phyloP scores from a whole-genome alignment of 1,284 basidiomycete species.

The Cryptococcus floricola region DNA sequence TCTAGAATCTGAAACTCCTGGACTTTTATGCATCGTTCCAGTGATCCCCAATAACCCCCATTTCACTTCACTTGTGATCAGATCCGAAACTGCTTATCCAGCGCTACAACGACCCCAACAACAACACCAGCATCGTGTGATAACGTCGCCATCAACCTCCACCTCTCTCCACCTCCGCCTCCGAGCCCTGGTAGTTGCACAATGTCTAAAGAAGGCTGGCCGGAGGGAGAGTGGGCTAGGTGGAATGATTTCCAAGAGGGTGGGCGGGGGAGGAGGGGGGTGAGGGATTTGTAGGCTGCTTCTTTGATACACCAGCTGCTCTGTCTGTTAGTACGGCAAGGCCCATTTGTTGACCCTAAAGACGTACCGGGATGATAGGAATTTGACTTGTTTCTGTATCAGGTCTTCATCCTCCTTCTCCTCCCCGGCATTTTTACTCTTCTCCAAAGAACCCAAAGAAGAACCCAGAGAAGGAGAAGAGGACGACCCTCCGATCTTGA shows the following conservation, averaged over 20 bases:
- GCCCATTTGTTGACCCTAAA: not conserved
- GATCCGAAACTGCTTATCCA: not conserved
- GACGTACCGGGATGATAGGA: constrained; percentile 19
- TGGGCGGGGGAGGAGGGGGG: constrained; percentile 51
- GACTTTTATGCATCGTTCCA: not conserved
- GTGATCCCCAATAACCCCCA: not conserved
- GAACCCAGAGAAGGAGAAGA: not conserved
- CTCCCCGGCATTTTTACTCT: not conserved
- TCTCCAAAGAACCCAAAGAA: not conserved
- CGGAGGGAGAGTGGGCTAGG: constrained; percentile 22
- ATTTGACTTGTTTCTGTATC: constrained; percentile 13
- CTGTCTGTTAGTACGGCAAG: not conserved
- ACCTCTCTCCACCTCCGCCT: constrained; percentile 2
- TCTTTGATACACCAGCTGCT: constrained; percentile 76
- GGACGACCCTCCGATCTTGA: not conserved
- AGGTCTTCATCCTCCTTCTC: not conserved
- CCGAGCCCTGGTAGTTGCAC: not conserved
- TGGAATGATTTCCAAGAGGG: constrained; percentile 55
- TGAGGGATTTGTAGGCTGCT: constrained; percentile 83
- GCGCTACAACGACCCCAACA: constrained; percentile 65
- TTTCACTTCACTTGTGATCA: not conserved
- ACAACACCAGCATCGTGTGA: constrained; percentile 84
- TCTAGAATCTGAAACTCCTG: not conserved
- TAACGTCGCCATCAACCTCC: constrained; percentile 61
- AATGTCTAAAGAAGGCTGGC: constrained; percentile 21